Conservation (phyloP, 2,329 filamentous ascomycete genomes). For the Aschersonia sp. region DNA sequence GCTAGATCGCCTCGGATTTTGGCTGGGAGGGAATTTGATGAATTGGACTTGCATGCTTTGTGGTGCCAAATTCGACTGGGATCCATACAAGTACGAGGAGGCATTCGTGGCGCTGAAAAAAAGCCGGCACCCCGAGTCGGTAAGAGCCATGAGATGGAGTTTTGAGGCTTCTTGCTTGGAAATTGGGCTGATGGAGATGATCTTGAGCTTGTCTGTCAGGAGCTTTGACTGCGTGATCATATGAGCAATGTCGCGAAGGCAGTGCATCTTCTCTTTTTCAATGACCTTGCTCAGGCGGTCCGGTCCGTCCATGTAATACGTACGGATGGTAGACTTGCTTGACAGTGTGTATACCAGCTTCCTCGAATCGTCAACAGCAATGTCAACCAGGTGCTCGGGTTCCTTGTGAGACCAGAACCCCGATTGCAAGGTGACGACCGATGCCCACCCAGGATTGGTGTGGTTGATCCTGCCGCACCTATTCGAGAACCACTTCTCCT, state of each 20-base stretch:
- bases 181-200: slow-evolving; percentile 79
- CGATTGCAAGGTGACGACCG: slow-evolving; percentile 39
- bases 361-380: slow-evolving; percentile 78
- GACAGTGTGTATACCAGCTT: slow-evolving; percentile 87
- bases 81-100: slow-evolving; percentile 48
- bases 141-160: slow-evolving; percentile 80
- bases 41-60: slow-evolving; percentile 97
- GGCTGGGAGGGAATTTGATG: slow-evolving; percentile 74
- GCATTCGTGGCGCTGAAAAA: slow-evolving; percentile 84
- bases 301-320: slow-evolving; percentile 67
- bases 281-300: slow-evolving; percentile 49
- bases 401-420: slow-evolving; percentile 34
- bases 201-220: slow-evolving; percentile 52
- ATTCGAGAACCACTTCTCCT: slow-evolving; percentile 92
- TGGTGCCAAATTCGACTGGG: slow-evolving; percentile 50
- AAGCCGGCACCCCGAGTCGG: slow-evolving; percentile 77
- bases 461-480: slow-evolving; percentile 83
- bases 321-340: slow-evolving; percentile 73
- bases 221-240: slow-evolving; percentile 64
- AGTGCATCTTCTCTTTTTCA: slow-evolving; percentile 47
- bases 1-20: slow-evolving; percentile 13
- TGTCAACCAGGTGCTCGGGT: slow-evolving; percentile 56
- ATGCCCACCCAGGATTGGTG: slow-evolving; percentile 57
- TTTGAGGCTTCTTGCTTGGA: slow-evolving; percentile 65
- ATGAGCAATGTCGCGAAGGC: slow-evolving; percentile 64